Base-by-base conservation (phyloP, 257 asterid species). In the Forsythia viridissima region DNA sequence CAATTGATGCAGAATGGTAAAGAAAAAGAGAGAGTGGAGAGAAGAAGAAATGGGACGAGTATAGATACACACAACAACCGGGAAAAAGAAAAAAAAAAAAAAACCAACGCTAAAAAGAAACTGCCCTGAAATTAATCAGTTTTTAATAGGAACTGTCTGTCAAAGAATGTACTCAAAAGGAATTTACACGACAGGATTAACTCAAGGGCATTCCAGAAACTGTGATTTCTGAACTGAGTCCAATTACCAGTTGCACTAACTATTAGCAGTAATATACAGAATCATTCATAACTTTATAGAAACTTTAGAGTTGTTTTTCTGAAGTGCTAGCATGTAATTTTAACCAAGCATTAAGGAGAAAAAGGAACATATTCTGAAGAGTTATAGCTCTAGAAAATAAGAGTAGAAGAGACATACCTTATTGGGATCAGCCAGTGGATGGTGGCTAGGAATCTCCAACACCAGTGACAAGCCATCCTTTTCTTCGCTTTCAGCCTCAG, bases 391-490 rank as follows among this genome's bases (percentile, higher is more conserved):
- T 30, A 15, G 68, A 41, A 15, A 79, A 46, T 51, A 73, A 16
- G 52, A 76, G n/a, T 24, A 24, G 34, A 40, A 67, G 38, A 77
- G 48, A 69, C 8, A 70, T 59, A 87, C 94, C 90, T 77, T 81
- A 43, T 85, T 80, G 70, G 87, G 86, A 76, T 24, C 84, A 81
- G 82, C 84, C 63, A 89, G 90, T n/a, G 91, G 90, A 42, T 72
- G 85, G 6, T 71, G 88, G 46, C 81, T 71, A n/a, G 94, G 94
- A 79, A 90, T 84, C 83, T 88, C 92, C 65, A 87, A 88, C 85
- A 87, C 91, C 59, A 81, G 48, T 5, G 86, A 85, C 44, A 89
- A 87, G 6, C 85, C 92, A 69, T 83, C 86, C 59, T 85, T 85
- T 79, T 86, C 87, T 83, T 83, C 84, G 36, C 63, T 72, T 81